These are phyloP conservation scores for Iris pallida DNA, from an alignment of 116 monocot genomes.

Conservation along the genomic window DNA sequence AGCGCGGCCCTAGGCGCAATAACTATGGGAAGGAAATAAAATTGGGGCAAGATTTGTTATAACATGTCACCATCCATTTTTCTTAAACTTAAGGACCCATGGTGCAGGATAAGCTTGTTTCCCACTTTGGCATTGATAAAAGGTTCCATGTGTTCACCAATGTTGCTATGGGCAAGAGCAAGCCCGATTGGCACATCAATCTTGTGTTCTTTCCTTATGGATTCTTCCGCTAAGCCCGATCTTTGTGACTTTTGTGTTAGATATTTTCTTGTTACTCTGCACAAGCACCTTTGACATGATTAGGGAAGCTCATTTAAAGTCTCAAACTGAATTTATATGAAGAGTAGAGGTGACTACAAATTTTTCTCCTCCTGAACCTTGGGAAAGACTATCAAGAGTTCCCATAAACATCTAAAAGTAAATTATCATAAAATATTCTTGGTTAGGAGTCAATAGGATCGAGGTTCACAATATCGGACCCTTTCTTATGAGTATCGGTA, in stretches of 20 bases:
- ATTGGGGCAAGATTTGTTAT: neutral
- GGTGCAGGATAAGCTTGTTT: conserved; percentile 36
- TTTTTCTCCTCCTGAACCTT: conserved; percentile 20
- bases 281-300: neutral
- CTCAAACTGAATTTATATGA: neutral
- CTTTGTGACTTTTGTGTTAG: conserved; percentile 13
- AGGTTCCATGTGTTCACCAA: conserved; percentile 45
- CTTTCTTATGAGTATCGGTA: too few species aligned
- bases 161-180: conserved; percentile 55
- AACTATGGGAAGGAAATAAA: conserved; percentile 21
- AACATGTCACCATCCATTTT: conserved; percentile 14
- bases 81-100: conserved; percentile 22
- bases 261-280: conserved; percentile 28
- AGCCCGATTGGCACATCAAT: conserved; percentile 68
- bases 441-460: too few species aligned
- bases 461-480: too few species aligned
- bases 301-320: neutral
- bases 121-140: conserved; percentile 22
- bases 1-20: too few species aligned
- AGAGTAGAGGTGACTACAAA: conserved; percentile 26
- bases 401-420: conserved; percentile 11
- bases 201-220: conserved; percentile 12
- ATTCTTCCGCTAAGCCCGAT: conserved; percentile 19
- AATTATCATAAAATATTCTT: too few species aligned
- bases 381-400: conserved; percentile 20